A percentile compares a stretch with the other conserved stretches of the same genome.
These are phyloP conservation scores for Uronychia setigera DNA, from an alignment of 73 alveolate species.

Conservation along the genomic window DNA sequence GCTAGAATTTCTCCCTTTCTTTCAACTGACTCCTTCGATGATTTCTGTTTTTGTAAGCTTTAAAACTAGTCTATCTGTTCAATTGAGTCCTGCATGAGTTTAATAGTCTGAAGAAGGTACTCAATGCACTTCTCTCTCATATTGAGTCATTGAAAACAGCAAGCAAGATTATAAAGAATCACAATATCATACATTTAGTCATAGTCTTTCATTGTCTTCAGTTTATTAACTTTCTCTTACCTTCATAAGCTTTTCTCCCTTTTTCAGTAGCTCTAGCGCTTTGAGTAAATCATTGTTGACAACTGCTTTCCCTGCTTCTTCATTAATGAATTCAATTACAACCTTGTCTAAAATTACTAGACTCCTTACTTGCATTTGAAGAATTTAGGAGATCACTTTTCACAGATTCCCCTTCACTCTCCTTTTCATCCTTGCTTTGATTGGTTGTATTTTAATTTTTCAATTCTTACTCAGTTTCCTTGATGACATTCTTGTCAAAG, in stretches of 20 bases:
- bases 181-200: not conserved
- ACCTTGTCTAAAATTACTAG: not conserved
- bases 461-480: too few relatives aligned
- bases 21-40: not conserved
- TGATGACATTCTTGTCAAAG: too few relatives aligned
- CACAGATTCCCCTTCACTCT: too few relatives aligned
- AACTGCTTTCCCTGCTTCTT: not conserved
- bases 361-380: not conserved
- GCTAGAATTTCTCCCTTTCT: not conserved
- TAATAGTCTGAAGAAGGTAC: not conserved
- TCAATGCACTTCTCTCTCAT: not conserved
- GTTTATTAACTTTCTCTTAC: not conserved
- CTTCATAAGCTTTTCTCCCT: not conserved
- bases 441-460: too few relatives aligned
- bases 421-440: too few relatives aligned
- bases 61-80: not conserved
- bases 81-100: not conserved
- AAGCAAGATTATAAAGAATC: not conserved
- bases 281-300: not conserved
- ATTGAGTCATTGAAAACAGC: not conserved
- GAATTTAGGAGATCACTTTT: not conserved
- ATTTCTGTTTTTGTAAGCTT: not conserved
- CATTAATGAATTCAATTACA: not conserved
- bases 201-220: not conserved
- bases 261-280: not conserved